Evolutionary conservation across 2,329 filamentous ascomycete genomes (phyloP).

Genomic region (Colletotrichum truncatum): DNA sequence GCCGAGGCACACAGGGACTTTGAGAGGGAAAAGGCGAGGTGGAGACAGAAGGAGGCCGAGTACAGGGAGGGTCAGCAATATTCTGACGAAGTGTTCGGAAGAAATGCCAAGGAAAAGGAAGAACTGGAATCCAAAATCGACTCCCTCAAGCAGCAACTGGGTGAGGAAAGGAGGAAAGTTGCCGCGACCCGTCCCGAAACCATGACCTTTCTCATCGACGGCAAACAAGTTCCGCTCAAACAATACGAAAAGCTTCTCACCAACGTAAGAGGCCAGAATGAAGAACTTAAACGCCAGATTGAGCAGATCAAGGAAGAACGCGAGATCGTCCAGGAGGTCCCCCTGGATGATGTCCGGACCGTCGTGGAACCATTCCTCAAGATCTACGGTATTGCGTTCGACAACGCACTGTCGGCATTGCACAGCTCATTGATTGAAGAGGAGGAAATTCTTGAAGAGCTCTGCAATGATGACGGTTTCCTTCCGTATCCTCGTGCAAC

Average conservation of each 20-base stretch:
- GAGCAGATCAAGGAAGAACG: not conserved
- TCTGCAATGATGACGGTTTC: not conserved
- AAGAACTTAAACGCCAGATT: not conserved
- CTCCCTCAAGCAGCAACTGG: not conserved
- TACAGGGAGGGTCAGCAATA: not conserved
- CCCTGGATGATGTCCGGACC: not conserved
- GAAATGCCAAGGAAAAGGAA: not conserved
- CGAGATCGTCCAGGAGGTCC: not conserved
- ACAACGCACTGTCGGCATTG: not conserved
- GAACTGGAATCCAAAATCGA: not conserved
- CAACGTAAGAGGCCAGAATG: constrained; percentile 10
- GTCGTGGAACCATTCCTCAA: not conserved
- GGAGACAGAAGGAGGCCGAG: not conserved
- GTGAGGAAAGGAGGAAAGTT: not conserved
- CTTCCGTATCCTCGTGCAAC: not conserved
- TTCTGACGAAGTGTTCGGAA: not conserved
- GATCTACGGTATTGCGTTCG: not conserved
- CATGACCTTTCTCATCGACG: not conserved
- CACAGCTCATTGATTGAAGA: not conserved
- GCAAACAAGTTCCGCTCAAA: not conserved
- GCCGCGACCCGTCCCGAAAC: not conserved
- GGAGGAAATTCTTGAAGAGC: not conserved
- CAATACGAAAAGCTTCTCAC: constrained; percentile 12
- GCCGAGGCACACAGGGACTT: not conserved
- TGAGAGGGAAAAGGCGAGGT: not conserved